These are phyloP conservation scores for Aspergillus mulundensis DNA, from an alignment of 495 filamentous ascomycete species.

Conservation along the genomic window DNA sequence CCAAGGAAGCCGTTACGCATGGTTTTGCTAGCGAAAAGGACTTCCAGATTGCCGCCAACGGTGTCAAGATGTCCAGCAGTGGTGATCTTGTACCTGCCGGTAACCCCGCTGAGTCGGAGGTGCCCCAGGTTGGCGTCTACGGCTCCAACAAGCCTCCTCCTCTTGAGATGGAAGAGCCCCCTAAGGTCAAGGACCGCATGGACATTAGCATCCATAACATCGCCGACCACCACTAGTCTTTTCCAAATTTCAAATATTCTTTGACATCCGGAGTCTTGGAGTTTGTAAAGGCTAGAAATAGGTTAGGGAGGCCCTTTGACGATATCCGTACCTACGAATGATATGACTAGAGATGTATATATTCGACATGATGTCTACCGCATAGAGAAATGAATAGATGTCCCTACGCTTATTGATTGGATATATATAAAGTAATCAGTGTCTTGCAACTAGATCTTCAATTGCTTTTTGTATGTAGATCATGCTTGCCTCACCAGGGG, in stretches of 20 bases:
- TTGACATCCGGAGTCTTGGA: constrained; percentile 23
- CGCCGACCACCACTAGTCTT: constrained; percentile 45
- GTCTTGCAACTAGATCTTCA: no score
- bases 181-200: constrained; percentile 50
- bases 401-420: background rate
- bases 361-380: background rate
- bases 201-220: constrained; percentile 60
- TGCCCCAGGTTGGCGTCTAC: constrained; percentile 35
- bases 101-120: constrained; percentile 29
- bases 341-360: constrained; percentile 12
- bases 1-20: constrained; percentile 63
- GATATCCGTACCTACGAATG: constrained; percentile 15
- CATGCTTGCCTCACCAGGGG: background rate
- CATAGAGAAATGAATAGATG: constrained; percentile 5
- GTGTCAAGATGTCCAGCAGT: constrained; percentile 53
- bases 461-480: no score
- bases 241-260: background rate
- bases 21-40: constrained; percentile 61
- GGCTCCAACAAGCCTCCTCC: constrained; percentile 14
- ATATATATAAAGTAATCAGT: no score
- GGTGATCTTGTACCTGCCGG: constrained; percentile 55
- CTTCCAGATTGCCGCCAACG: constrained; percentile 59
- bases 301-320: constrained; percentile 17
- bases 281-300: constrained; percentile 21
- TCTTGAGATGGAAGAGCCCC: constrained; percentile 31